Conservation (phyloP, 2,329 filamentous ascomycete species). For the Neofusicoccum umdonicola region DNA sequence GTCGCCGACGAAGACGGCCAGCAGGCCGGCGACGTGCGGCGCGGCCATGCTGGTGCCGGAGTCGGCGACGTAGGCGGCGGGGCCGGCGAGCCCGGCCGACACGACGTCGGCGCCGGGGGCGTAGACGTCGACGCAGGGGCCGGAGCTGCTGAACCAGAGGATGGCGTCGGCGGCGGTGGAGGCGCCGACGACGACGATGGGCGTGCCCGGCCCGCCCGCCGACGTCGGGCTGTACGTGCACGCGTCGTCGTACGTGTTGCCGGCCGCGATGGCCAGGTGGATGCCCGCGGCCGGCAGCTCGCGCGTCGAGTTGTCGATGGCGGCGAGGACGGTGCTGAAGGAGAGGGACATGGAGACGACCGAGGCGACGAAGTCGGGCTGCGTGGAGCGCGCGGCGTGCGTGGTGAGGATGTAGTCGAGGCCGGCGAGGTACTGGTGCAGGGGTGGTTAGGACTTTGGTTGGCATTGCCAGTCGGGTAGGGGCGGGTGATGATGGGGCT, state of each 20-base stretch:
- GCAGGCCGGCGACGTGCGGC: constrained; percentile 64
- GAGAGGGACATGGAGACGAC: constrained; percentile 42
- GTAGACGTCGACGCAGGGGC: constrained; percentile 36
- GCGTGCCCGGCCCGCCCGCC: constrained; percentile 26
- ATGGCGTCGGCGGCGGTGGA: constrained; percentile 29
- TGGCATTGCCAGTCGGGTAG: no score
- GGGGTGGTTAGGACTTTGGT: no score
- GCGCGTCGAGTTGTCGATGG: constrained; percentile 4
- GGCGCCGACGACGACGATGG: constrained; percentile 40
- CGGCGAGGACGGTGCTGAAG: constrained; percentile 22
- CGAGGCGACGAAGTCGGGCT: constrained; percentile 28
- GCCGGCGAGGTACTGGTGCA: constrained; percentile 32
- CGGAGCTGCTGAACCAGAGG: constrained; percentile 37
- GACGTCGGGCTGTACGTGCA: constrained; percentile 30
- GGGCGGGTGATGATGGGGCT: not conserved
- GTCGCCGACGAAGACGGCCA: constrained; percentile 58
- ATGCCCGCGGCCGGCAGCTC: constrained; percentile 3
- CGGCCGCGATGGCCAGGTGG: constrained; percentile 27
- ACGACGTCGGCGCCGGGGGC: constrained; percentile 37
- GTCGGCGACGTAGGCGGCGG: constrained; percentile 41
- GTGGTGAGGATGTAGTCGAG: constrained; percentile 38
- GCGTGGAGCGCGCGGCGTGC: constrained; percentile 31
- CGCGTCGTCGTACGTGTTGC: constrained; percentile 33
- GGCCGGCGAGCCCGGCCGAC: constrained; percentile 42
- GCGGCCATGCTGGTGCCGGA: constrained; percentile 62